Percentiles rank a stretch among this genome's conserved stretches.
Conservation (phyloP, 257 asterid species). For the Scutellaria galericulata region DNA sequence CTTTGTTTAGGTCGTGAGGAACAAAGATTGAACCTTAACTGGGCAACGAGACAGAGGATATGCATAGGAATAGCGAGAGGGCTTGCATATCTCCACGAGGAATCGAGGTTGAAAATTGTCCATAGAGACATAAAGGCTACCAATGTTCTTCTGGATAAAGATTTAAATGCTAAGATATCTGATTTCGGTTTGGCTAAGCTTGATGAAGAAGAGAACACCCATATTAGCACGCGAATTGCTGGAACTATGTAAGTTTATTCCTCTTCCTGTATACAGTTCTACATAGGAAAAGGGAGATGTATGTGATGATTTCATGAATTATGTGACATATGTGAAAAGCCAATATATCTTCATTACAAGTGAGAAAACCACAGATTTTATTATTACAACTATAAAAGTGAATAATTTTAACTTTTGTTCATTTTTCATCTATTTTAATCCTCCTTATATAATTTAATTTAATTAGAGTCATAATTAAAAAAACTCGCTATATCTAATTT, state of each 20-base stretch:
- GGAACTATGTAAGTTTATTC: conserved; percentile 65
- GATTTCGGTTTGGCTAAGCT: conserved; percentile 92
- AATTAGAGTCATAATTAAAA: no score
- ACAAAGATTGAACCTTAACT: conserved; percentile 58
- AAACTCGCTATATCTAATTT: no score
- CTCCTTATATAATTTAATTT: no score
- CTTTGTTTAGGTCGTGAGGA: conserved; percentile 54
- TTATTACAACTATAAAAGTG: no score
- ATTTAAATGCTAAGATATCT: conserved; percentile 72
- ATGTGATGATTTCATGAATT: background rate
- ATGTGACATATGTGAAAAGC: no score
- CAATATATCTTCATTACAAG: no score
- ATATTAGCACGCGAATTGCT: conserved; percentile 83
- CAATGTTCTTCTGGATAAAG: conserved; percentile 76
- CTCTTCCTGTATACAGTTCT: background rate
- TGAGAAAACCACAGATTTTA: no score
- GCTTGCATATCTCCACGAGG: conserved; percentile 84
- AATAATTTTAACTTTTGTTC: no score
- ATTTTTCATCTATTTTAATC: no score
- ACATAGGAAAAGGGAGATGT: background rate
- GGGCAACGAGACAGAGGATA: conserved; percentile 66
- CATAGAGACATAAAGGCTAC: conserved; percentile 87
- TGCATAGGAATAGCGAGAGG: conserved; percentile 76
- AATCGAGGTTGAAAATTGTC: conserved; percentile 80
- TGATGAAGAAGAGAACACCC: conserved; percentile 79